Conservation (phyloP, 306 rosid species). For the Dalbergia cochinchinensis region DNA sequence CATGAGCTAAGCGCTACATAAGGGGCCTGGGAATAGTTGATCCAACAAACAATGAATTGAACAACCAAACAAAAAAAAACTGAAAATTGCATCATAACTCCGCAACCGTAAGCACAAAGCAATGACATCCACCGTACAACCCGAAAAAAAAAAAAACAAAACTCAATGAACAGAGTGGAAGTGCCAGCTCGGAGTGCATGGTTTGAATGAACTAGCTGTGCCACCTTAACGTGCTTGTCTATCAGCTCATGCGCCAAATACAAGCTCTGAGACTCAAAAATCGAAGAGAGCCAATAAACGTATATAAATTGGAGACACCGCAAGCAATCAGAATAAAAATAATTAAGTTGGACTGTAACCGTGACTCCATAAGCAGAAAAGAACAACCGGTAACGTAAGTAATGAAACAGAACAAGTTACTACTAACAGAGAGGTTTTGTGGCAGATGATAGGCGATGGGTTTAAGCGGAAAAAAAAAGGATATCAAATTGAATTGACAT, state of each 20-base stretch:
- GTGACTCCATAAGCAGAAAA: slow-evolving; percentile 6
- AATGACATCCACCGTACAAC: neutral
- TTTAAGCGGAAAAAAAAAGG: neutral
- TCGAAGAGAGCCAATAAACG: neutral
- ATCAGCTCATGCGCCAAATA: neutral
- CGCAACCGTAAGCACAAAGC: slow-evolving; percentile 18
- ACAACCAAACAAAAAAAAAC: no score
- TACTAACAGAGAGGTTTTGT: neutral
- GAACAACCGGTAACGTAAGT: neutral
- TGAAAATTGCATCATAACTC: neutral
- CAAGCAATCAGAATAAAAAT: slow-evolving; percentile 4
- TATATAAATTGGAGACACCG: neutral
- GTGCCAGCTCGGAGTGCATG: neutral
- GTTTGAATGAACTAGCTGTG: slow-evolving; percentile 26
- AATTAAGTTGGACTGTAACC: neutral
- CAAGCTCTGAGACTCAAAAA: neutral
- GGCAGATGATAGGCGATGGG: neutral
- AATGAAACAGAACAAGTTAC: neutral
- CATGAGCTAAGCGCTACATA: neutral
- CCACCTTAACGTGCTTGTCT: slow-evolving; percentile 14
- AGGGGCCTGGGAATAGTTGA: neutral
- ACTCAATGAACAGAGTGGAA: neutral
- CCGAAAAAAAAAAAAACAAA: neutral
- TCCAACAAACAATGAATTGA: no score
- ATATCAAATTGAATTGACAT: neutral